Base-by-base conservation (phyloP, 2,329 filamentous ascomycete species). In the Botrytis paeoniae region DNA sequence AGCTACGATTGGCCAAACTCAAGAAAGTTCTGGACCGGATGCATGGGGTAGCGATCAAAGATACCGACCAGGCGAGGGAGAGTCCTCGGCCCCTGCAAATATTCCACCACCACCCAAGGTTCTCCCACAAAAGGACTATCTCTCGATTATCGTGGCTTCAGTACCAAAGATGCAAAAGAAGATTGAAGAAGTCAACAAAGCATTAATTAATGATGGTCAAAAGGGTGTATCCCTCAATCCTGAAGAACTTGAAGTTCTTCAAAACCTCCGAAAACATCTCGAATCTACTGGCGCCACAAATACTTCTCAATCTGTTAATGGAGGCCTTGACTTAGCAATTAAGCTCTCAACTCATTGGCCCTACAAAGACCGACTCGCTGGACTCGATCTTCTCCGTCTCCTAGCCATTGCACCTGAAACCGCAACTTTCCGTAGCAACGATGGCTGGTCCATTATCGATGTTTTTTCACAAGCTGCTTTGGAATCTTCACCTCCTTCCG, bases 311-410 rank as follows among this genome's bases (percentile, higher is more conserved):
- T 76, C 84, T 86, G 81, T 89, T 10, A 81, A 86, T 10, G 80
- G 84, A 29, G 87, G 89, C 0, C 82, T 95, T 4, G 85, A 89
- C 35, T 83, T 94, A 0, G 85, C 94, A 9, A 83, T 94, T 73
- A 93, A 91, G 78, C 87, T 97, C 70, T 88, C 90, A 29, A 93
- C 92, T 0, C 82, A 86, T 45, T 99, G 96, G 96, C 92, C 95
- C 3, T 90, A 92, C 70, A 86, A 90, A 20, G 92, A 93, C 77
- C 91, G 94, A 63, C 86, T 99, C 0, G 93, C 96, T 0, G 93
- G 91, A 20, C 87, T 99, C 0, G 96, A 98, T 81, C 85, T 98
- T 1, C 86, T 98, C 8, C 93, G 96, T n/a, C 90, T 97, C 66
- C 85, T 96, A 41, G 91, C 93, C 1, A 89, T 90, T 1, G 89